Percentiles rank a stretch among this genome's conserved stretches.
These are phyloP conservation scores for Litchi chinensis DNA, from an alignment of 345 rosid species.

Conservation along the genomic window DNA sequence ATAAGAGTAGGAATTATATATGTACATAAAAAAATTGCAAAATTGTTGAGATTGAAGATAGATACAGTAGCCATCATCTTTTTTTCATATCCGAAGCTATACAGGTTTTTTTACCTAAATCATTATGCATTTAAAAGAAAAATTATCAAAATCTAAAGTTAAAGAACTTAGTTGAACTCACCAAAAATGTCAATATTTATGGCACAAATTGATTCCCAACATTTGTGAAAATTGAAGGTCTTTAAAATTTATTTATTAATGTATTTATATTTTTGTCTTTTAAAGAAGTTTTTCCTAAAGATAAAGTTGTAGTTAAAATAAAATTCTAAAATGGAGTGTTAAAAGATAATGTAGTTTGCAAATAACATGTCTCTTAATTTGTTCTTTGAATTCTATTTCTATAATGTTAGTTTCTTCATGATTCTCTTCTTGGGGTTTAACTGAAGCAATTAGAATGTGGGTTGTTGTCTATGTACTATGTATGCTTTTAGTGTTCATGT, in stretches of 20 bases:
- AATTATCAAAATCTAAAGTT: too few relatives aligned
- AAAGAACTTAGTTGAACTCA: background rate
- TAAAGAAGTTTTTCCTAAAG: background rate
- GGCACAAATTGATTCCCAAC: background rate
- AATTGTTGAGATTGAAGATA: background rate
- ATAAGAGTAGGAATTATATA: background rate
- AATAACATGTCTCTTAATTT: background rate
- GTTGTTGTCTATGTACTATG: background rate
- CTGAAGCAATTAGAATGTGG: background rate
- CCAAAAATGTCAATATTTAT: background rate
- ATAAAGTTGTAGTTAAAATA: too few relatives aligned
- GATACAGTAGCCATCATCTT: background rate
- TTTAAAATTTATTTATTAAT: too few relatives aligned
- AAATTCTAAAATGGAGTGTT: background rate
- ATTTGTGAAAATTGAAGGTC: background rate
- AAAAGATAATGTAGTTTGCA: background rate
- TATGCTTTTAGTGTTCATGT: background rate
- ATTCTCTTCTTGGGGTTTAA: background rate
- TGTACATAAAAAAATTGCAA: background rate
- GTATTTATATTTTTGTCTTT: background rate
- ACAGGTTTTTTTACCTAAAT: too few relatives aligned
- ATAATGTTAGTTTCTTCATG: background rate
- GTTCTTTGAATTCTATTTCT: background rate
- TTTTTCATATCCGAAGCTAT: background rate
- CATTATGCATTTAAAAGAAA: background rate